Evolutionary conservation across 139 green algal species (phyloP).

Genomic region (Chlorella vulgaris): DNA sequence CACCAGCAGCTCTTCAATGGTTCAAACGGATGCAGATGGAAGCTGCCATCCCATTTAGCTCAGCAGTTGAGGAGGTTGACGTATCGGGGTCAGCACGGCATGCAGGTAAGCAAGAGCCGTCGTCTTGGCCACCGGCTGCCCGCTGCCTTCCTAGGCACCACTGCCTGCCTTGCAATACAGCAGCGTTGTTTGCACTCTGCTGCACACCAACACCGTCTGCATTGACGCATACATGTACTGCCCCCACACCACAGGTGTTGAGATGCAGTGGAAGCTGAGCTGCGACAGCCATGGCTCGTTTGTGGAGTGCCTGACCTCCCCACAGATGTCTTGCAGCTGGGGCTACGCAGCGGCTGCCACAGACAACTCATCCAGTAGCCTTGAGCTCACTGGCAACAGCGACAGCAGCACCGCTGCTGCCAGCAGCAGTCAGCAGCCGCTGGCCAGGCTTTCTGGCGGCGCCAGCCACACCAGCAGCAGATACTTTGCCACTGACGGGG

Average conservation of each 20-base stretch:
- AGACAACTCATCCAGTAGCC: not conserved
- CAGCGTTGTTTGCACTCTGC: not conserved
- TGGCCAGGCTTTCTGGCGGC: too few relatives aligned
- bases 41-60: not conserved
- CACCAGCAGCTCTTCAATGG: too few relatives aligned
- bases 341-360: slow-evolving; percentile 10
- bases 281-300: slow-evolving; percentile 3
- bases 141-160: too few relatives aligned
- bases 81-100: not conserved
- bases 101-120: not conserved
- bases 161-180: not conserved
- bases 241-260: slow-evolving; percentile 4
- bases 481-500: not conserved
- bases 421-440: too few relatives aligned
- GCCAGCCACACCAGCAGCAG: not conserved
- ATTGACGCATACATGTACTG: not conserved
- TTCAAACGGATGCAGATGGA: not conserved
- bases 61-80: not conserved
- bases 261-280: slow-evolving; percentile 15
- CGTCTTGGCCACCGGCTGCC: too few relatives aligned
- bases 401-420: not conserved
- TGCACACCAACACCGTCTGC: too few relatives aligned
- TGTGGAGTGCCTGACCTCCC: not conserved
- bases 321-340: slow-evolving; percentile 9
- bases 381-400: not conserved